Evolutionary conservation across 225 moss, liverwort and hornwort species (phyloP), one percentile per base, ranked within the genome.

Genomic region (Polytrichum commune): DNA sequence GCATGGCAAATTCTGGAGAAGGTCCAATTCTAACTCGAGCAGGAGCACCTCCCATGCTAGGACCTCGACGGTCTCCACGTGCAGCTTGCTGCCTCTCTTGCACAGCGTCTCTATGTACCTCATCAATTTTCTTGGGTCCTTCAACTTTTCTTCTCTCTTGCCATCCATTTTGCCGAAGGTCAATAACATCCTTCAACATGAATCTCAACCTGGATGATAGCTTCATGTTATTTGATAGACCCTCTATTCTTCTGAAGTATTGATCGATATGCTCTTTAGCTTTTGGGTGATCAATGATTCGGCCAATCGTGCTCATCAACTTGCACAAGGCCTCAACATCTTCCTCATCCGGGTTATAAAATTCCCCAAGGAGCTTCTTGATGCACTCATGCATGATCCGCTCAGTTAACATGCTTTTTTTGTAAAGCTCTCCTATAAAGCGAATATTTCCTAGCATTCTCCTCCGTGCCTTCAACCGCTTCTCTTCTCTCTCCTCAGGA

Each of bases 351-450:
- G 95, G 95, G 78, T 98, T 95, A 62, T 90, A 91, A 62, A 79
- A 86, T 38, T 90, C 92, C 16, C 94, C 97, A 18, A 98, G 79
- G 68, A 98, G 72, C 88, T 95, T 95, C 85, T 92, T 92, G 62
- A 98, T 98, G 62, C 97, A 98, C 63, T 98, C 94, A 69, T 98
- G 97, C 97, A 98, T 95, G 66, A 98, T 98, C 75, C 97, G 80
- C 75, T 98, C 97, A 53, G 97, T 98, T 77, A 95, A 84, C 97
- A 98, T 95, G 69, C 67, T 85, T 80, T 89, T 98, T 79, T 98
- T 98, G 79, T 98, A 98, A 58, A 98, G 79, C 63, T 98, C 97
- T 56, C 97, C 97, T 30, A 98, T 98, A 73, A 98, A 98, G 30
- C 97, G 85, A 29, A 95, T 98, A 29, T 98, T 98, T 5, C 97